A percentile compares a stretch with the other conserved stretches of the same genome.
phyloP scores from a whole-genome alignment of 176 grass and related monocot species.

The Pharus latifolius region DNA sequence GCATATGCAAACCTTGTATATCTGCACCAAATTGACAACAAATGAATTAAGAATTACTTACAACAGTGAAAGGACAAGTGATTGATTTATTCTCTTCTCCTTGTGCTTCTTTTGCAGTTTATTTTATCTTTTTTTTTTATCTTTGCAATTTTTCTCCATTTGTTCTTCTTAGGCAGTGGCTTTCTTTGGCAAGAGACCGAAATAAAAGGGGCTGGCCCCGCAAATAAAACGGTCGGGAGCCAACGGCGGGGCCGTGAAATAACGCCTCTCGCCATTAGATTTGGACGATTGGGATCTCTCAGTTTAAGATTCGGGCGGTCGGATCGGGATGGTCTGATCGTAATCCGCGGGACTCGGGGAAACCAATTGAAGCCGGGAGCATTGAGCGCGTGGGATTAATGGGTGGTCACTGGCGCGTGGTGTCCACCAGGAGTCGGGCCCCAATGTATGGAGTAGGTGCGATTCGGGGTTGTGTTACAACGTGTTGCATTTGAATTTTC shows the following conservation, averaged over 20 bases:
- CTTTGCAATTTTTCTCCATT: neutral
- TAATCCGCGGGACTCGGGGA: neutral
- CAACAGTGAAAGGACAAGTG: neutral
- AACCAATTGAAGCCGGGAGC: too few species aligned
- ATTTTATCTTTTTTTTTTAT: constrained; percentile 6
- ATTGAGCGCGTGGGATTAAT: too few species aligned
- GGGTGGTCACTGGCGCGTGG: too few species aligned
- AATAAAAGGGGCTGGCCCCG: neutral
- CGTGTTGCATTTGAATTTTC: too few species aligned
- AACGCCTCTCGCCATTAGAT: neutral
- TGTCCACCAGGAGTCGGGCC: too few species aligned
- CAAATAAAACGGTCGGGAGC: constrained; percentile 26
- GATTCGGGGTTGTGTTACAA: too few species aligned
- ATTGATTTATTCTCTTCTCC: neutral
- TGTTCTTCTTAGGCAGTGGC: neutral
- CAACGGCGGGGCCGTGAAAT: neutral
- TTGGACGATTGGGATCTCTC: neutral
- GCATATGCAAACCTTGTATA: neutral
- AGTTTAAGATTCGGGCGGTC: neutral
- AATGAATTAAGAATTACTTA: constrained; percentile 1
- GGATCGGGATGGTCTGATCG: neutral
- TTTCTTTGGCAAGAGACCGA: constrained; percentile 15
- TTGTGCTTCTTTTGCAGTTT: neutral
- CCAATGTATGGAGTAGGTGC: too few species aligned
- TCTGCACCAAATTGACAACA: neutral